These are phyloP conservation scores for Xylaria sp. DNA, from an alignment of 2,329 filamentous ascomycete genomes.

Conservation along the genomic window DNA sequence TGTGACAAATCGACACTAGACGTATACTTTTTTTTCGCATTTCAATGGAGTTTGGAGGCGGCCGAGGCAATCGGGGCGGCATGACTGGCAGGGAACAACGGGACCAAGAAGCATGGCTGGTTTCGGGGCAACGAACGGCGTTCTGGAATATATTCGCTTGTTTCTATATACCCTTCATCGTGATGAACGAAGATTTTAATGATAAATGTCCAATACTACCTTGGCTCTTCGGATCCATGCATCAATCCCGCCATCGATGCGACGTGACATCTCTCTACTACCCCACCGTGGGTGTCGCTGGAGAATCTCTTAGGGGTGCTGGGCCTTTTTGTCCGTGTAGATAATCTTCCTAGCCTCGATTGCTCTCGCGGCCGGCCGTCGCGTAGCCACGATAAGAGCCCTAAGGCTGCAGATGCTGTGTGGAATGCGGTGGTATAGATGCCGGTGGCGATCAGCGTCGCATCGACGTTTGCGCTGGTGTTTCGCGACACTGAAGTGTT, in stretches of 20 bases:
- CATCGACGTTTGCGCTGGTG: background rate
- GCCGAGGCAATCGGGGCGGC: background rate
- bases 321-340: background rate
- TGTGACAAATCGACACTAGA: conserved; percentile 33
- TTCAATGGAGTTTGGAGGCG: conserved; percentile 31
- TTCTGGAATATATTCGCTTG: conserved; percentile 20
- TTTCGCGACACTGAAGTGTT: conserved; percentile 3
- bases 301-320: background rate
- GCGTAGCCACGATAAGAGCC: background rate
- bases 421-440: background rate
- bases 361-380: background rate
- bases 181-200: conserved; percentile 17
- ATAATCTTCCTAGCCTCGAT: background rate
- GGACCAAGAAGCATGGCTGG: conserved; percentile 1
- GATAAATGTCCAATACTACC: conserved; percentile 13
- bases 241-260: conserved; percentile 14
- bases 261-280: conserved; percentile 2
- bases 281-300: background rate
- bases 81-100: conserved; percentile 10
- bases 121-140: conserved; percentile 15
- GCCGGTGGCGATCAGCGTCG: background rate
- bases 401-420: background rate
- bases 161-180: conserved; percentile 26
- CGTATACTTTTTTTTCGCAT: conserved; percentile 24
- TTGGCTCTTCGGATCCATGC: conserved; percentile 5